A percentile compares a stretch with the other conserved stretches of the same genome.
These are phyloP conservation scores for Phytophthora rubi DNA, from an alignment of 352 stramenopile genomes.

Conservation along the genomic window DNA sequence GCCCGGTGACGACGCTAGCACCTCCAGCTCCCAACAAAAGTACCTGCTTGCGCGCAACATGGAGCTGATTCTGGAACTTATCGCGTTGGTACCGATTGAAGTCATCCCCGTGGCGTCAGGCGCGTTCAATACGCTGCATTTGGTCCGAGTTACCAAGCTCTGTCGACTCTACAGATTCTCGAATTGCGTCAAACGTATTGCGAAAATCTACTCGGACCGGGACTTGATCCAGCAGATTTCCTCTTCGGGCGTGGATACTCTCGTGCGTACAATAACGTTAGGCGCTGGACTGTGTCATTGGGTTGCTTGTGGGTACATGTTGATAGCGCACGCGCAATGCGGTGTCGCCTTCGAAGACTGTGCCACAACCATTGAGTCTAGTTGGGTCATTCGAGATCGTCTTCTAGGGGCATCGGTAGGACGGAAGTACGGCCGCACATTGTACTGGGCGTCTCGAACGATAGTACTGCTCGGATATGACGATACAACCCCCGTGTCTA, in stretches of 20 bases:
- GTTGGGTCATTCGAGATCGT: constrained; percentile 65
- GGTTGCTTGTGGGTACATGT: constrained; percentile 70
- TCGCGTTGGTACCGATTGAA: constrained; percentile 62
- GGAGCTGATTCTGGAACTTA: constrained; percentile 52
- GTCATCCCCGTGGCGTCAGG: constrained; percentile 38
- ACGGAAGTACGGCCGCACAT: constrained; percentile 58
- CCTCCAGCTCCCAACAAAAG: constrained; percentile 9
- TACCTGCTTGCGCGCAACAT: constrained; percentile 36
- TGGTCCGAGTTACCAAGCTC: constrained; percentile 65
- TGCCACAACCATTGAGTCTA: constrained; percentile 42
- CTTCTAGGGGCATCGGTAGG: constrained; percentile 45
- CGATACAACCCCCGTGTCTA: constrained; percentile 64
- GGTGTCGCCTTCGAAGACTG: constrained; percentile 59
- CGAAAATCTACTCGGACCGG: constrained; percentile 54
- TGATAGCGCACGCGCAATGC: constrained; percentile 65
- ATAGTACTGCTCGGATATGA: constrained; percentile 71
- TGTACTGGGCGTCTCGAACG: constrained; percentile 63
- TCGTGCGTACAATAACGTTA: constrained; percentile 47
- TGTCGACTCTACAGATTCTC: constrained; percentile 53
- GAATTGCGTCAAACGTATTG: constrained; percentile 45
- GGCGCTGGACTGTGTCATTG: constrained; percentile 51
- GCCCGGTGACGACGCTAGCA: constrained; percentile 16
- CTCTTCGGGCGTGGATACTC: constrained; percentile 59
- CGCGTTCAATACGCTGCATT: constrained; percentile 58
- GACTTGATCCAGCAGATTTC: constrained; percentile 52